phyloP scores from a whole-genome alignment of 495 filamentous ascomycete genomes.

The Aspergillus panamensis region DNA sequence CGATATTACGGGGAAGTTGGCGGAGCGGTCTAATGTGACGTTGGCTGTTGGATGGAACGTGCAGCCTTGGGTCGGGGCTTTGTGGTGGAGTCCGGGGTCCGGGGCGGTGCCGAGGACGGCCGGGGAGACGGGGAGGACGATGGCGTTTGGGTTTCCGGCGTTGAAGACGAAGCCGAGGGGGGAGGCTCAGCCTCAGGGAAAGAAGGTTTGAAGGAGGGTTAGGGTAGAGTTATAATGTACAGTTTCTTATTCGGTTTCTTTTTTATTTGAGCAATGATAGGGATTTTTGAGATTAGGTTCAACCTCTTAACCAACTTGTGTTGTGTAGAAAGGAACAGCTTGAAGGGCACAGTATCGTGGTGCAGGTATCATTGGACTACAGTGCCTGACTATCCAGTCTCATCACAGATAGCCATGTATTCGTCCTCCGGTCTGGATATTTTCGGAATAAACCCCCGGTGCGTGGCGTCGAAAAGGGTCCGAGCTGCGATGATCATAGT shows the following conservation, averaged over 20 bases:
- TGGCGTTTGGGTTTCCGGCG: conserved; percentile 68
- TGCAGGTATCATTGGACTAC: no score
- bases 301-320: no score
- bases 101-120: conserved; percentile 52
- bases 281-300: background rate
- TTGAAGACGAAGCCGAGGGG: conserved; percentile 51
- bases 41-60: conserved; percentile 88
- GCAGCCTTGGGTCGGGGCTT: conserved; percentile 90
- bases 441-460: conserved; percentile 77
- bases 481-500: conserved; percentile 67
- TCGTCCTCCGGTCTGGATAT: conserved; percentile 65
- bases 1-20: conserved; percentile 72
- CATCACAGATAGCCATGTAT: conserved; percentile 47
- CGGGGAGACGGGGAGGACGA: conserved; percentile 64
- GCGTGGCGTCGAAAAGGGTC: conserved; percentile 49
- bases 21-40: conserved; percentile 65
- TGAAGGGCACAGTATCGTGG: no score
- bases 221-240: no score
- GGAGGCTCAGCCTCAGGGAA: conserved; percentile 19
- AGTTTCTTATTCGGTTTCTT: background rate
- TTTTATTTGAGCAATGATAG: background rate
- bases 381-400: background rate
- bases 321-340: no score
- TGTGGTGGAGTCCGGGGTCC: conserved; percentile 67
- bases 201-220: conserved; percentile 9